phyloP scores from a whole-genome alignment of 2,329 filamentous ascomycete species.

The Ophiostoma fasciatum region DNA sequence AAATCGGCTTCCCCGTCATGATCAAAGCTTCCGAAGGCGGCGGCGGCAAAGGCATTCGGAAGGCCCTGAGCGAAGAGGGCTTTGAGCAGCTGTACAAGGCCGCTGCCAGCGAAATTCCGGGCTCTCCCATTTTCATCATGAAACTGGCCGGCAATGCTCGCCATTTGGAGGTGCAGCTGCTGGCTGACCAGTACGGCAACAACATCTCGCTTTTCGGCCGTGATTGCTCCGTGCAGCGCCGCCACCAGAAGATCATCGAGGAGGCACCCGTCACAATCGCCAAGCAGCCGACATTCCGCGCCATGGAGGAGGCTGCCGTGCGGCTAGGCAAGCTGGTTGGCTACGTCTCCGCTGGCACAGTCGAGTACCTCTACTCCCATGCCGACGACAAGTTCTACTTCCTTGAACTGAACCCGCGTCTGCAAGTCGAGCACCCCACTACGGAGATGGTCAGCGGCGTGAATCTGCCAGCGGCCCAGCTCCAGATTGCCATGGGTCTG shows the following conservation, averaged over 20 bases:
- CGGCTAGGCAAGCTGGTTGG: constrained; percentile 87
- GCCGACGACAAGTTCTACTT: constrained; percentile 99
- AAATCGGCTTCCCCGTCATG: constrained; percentile 98
- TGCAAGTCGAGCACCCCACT: constrained; percentile 98
- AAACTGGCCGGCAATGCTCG: constrained; percentile 93
- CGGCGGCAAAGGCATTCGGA: constrained; percentile 97
- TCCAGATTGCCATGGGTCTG: constrained; percentile 98
- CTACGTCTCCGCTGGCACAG: constrained; percentile 96
- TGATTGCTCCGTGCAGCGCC: constrained; percentile 95
- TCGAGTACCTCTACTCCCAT: constrained; percentile 98
- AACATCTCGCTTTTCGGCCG: constrained; percentile 97
- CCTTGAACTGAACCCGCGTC: constrained; percentile 93
- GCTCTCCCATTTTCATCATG: constrained; percentile 99
- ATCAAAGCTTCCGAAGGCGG: constrained; percentile 99
- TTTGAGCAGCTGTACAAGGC: constrained; percentile 87
- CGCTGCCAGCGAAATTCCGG: constrained; percentile 91
- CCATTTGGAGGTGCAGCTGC: constrained; percentile 91
- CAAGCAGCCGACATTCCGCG: constrained; percentile 73
- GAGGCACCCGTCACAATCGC: constrained; percentile 97
- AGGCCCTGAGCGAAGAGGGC: constrained; percentile 71
- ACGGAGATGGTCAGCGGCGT: constrained; percentile 99
- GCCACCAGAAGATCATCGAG: constrained; percentile 99
- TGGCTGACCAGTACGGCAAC: constrained; percentile 98
- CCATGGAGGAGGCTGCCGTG: constrained; percentile 94
- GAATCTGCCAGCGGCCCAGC: constrained; percentile 89